These are phyloP conservation scores for Juncus inflexus DNA, from an alignment of 176 grass and related monocot species.

Conservation along the genomic window DNA sequence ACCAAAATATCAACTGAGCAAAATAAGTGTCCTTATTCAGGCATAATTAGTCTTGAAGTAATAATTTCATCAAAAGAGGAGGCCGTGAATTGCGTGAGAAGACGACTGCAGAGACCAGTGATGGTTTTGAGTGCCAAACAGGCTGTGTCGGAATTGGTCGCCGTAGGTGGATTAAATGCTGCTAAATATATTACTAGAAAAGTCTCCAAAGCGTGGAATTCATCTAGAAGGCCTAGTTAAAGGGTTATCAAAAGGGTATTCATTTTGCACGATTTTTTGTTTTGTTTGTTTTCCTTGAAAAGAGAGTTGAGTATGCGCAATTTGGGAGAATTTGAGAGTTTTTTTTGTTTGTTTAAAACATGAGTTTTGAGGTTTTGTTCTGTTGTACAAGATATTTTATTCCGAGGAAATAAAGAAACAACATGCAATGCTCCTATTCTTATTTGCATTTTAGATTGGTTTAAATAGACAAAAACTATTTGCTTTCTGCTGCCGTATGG, in stretches of 20 bases:
- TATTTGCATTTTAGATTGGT: no score
- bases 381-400: no score
- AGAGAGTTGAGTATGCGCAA: neutral
- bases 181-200: constrained; percentile 60
- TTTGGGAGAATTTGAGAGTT: no score
- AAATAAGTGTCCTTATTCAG: constrained; percentile 19
- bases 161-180: constrained; percentile 59
- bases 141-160: constrained; percentile 58
- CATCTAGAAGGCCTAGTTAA: constrained; percentile 20
- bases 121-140: constrained; percentile 71
- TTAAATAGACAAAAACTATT: no score
- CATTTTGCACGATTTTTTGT: neutral
- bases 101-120: constrained; percentile 41
- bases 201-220: constrained; percentile 70
- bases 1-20: neutral
- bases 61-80: constrained; percentile 49
- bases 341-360: no score
- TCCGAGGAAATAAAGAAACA: no score
- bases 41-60: constrained; percentile 19
- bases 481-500: no score
- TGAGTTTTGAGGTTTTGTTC: no score
- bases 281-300: neutral
- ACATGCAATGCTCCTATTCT: no score
- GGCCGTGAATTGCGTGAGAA: constrained; percentile 51
- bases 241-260: no score